phyloP scores from a whole-genome alignment of 106 monocot species.

The Acorus gramineus region DNA sequence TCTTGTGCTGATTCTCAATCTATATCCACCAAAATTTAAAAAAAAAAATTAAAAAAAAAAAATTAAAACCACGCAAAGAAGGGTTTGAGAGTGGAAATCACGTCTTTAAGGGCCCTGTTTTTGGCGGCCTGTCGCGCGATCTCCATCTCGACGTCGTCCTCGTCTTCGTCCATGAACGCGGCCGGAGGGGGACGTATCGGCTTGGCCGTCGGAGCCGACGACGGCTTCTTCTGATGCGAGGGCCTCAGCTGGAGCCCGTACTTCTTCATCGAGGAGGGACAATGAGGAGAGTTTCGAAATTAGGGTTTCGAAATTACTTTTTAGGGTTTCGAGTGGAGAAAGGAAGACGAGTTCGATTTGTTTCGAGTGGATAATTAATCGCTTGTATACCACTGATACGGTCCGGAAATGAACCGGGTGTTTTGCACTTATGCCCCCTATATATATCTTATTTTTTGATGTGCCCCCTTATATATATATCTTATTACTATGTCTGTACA shows the following conservation, averaged over 20 bases:
- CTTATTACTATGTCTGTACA: too few species aligned
- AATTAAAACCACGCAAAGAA: too few species aligned
- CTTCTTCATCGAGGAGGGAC: conserved; percentile 28
- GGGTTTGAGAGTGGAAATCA: background rate
- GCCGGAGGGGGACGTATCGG: conserved; percentile 6
- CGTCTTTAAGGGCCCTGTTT: conserved; percentile 36
- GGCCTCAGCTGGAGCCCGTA: conserved; percentile 38
- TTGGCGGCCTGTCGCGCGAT: conserved; percentile 45
- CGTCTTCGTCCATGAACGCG: conserved; percentile 26
- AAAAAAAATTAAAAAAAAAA: background rate
- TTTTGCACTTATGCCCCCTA: too few species aligned
- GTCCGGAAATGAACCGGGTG: too few species aligned
- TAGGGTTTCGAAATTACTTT: too few species aligned
- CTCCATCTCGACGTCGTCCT: conserved; percentile 43
- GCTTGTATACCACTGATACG: too few species aligned
- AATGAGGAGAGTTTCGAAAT: too few species aligned
- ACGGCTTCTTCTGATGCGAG: conserved; percentile 18
- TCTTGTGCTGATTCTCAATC: conserved; percentile 75
- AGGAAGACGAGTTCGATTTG: too few species aligned
- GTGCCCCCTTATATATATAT: too few species aligned
- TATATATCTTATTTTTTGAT: too few species aligned
- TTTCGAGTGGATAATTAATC: too few species aligned
- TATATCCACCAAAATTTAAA: background rate
- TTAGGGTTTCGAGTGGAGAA: too few species aligned
- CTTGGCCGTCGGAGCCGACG: conserved; percentile 12